phyloP scores from a whole-genome alignment of 495 filamentous ascomycete species.

The Saxispiralis lemnorum region DNA sequence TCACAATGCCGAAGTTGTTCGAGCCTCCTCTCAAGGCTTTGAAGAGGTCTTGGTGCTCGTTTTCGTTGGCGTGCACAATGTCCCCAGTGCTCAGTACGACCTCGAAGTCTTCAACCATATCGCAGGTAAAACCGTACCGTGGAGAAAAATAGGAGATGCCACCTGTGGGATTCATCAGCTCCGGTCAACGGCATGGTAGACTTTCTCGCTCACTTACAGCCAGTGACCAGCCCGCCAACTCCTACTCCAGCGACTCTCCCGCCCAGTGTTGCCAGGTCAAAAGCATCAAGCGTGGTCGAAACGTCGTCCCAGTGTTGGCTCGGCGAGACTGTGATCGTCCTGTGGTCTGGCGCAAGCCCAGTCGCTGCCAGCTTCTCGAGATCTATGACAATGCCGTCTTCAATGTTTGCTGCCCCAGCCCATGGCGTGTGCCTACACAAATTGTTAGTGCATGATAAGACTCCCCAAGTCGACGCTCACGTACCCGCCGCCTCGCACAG shows the following conservation, averaged over 20 bases:
- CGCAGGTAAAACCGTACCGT: conserved; percentile 21
- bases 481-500: conserved; percentile 4
- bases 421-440: conserved; percentile 2
- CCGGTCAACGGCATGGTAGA: neutral
- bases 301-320: conserved; percentile 22
- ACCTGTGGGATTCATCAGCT: neutral
- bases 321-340: conserved; percentile 3
- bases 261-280: conserved; percentile 32
- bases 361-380: neutral
- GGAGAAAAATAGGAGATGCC: conserved; percentile 14
- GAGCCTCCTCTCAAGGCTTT: conserved; percentile 25
- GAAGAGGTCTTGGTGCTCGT: conserved; percentile 19
- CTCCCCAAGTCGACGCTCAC: neutral
- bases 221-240: conserved; percentile 25
- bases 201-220: conserved; percentile 18
- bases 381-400: conserved; percentile 10
- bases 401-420: conserved; percentile 8
- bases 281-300: conserved; percentile 29
- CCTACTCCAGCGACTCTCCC: conserved; percentile 31
- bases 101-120: conserved; percentile 23
- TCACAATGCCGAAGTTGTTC: conserved; percentile 28
- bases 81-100: conserved; percentile 23
- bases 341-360: conserved; percentile 1
- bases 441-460: neutral
- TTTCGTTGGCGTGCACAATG: conserved; percentile 21